Percentiles rank a stretch among this genome's conserved stretches.
These are phyloP conservation scores for Verticillium tricorpus DNA, from an alignment of 2,329 filamentous ascomycete species.

Conservation along the genomic window DNA sequence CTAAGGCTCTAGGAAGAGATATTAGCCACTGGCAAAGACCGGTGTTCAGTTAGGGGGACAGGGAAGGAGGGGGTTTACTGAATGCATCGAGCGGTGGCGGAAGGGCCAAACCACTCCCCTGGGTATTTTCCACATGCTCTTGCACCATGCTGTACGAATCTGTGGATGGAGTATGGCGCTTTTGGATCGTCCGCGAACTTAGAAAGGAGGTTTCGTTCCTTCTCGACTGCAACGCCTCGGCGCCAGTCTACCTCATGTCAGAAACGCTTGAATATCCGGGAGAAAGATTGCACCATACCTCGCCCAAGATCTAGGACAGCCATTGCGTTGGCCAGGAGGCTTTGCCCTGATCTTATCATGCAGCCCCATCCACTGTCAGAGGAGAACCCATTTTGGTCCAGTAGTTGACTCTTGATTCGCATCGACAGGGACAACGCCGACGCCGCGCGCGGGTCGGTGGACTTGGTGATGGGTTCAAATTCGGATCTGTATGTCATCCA, in stretches of 20 bases:
- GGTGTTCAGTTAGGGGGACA: slow-evolving; percentile 25
- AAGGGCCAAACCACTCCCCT: slow-evolving; percentile 98
- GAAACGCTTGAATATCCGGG: neutral
- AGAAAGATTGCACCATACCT: slow-evolving; percentile 45
- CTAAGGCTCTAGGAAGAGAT: neutral
- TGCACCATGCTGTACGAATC: slow-evolving; percentile 86
- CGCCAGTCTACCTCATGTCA: slow-evolving; percentile 64
- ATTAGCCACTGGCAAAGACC: neutral
- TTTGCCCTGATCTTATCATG: slow-evolving; percentile 97
- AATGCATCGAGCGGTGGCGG: slow-evolving; percentile 89
- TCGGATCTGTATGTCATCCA: slow-evolving; percentile 96
- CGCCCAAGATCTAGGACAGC: slow-evolving; percentile 69
- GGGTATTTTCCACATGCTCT: slow-evolving; percentile 87
- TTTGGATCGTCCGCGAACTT: slow-evolving; percentile 82
- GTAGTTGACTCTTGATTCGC: slow-evolving; percentile 74
- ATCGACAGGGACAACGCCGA: slow-evolving; percentile 77
- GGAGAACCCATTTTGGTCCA: slow-evolving; percentile 77
- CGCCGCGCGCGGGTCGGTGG: slow-evolving; percentile 65
- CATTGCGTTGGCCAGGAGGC: slow-evolving; percentile 83
- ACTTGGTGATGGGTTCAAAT: slow-evolving; percentile 78
- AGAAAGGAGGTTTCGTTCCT: slow-evolving; percentile 69
- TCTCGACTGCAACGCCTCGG: slow-evolving; percentile 47
- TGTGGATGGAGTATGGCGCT: slow-evolving; percentile 91
- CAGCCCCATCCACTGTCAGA: slow-evolving; percentile 97
- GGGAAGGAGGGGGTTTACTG: slow-evolving; percentile 55